A percentile compares a stretch with the other conserved stretches of the same genome.
Evolutionary conservation across 768 basidiomycete genomes (phyloP).

Genomic region (Naganishia vaughanmartiniae): DNA sequence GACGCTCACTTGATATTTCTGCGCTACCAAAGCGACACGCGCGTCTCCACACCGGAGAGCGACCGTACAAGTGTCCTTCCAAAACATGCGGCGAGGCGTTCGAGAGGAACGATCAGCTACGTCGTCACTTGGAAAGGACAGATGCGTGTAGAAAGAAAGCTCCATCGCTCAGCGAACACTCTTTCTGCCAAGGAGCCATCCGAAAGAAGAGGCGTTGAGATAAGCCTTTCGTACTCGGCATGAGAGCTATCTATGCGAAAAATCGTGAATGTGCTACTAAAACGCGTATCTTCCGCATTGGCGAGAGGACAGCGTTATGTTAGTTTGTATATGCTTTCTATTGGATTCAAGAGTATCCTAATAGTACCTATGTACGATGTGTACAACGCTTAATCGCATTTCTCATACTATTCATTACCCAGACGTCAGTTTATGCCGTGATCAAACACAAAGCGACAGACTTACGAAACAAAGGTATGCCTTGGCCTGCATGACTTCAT

Average conservation of each 20-base stretch:
- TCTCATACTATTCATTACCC: neutral
- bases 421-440: neutral
- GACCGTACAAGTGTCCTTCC: conserved; percentile 16
- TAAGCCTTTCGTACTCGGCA: neutral
- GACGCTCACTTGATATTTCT: neutral
- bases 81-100: neutral
- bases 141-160: conserved; percentile 6
- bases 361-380: neutral
- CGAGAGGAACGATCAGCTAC: conserved; percentile 20
- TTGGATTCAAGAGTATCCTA: neutral
- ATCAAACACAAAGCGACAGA: neutral
- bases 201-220: conserved; percentile 4
- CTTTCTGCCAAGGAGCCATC: conserved; percentile 11
- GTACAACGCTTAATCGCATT: conserved; percentile 23
- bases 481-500: conserved; percentile 85
- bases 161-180: conserved; percentile 6
- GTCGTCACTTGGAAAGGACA: conserved; percentile 9
- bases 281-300: neutral
- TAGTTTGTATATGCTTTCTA: neutral
- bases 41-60: conserved; percentile 1
- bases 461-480: conserved; percentile 78
- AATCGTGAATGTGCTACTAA: neutral
- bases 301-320: neutral
- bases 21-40: neutral
- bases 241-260: neutral